Base-by-base conservation (phyloP, 2,329 filamentous ascomycete species). In the Metarhizium rileyi region DNA sequence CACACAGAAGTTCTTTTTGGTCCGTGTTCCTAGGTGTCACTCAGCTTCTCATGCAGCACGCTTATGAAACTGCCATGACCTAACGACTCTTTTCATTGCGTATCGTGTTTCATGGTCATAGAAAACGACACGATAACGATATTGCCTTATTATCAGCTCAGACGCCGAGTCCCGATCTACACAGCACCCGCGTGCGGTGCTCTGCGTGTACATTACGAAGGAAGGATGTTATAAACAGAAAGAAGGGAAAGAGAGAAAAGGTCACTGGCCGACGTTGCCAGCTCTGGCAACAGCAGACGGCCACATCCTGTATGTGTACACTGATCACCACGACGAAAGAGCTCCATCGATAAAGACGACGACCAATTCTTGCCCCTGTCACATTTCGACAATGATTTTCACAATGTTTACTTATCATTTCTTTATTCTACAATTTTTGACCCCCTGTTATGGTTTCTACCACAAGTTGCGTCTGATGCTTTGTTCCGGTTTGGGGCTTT, bases 71-170 rank as follows among this genome's bases (percentile, higher is more conserved):
- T 59, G 59, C 59, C 61, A 70, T 61, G 66, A 70, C 56, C 62
- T 70, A 61, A 71, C 61, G 67, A 70, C 60, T 68, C 63, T 64
- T 61, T 57, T 64, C 64, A 59, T 55, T 50, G 55, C 59, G 59
- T 59, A 55, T 61, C 50, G 57, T 66, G 63, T 66, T 62, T 61
- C 58, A 61, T 56, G 60, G 62, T 52, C 56, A 50, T 42, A 47
- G n/a, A 43, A 46, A 43, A 41, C 33, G 45, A 44, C 46, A 49
- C 50, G 23, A 45, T 46, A 52, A 57, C 49, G 55, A 57, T 50
- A 53, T 55, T 51, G 47, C 47, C 53, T 56, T 52, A 55, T 46
- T 58, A 59, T 54, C 50, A 55, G 58, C 53, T 54, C 53, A 53
- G 52, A 52, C 48, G 44, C 51, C 50, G 47, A 52, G 55, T 56